Base-by-base conservation (phyloP, 441 rosid genomes). In the Euphorbia corollata region DNA sequence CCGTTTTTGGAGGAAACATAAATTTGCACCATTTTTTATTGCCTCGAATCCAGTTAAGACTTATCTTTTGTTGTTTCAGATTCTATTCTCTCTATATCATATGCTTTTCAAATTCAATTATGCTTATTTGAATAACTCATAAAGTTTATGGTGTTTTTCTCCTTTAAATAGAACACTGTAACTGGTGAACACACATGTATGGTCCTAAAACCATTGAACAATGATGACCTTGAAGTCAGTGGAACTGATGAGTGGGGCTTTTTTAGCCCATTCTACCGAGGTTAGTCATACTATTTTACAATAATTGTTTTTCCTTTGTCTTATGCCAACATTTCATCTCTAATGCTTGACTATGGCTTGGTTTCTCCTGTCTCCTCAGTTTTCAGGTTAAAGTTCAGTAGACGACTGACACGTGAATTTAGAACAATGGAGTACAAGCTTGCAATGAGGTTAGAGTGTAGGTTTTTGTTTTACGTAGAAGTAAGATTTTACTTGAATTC, bases 141-240 rank as follows among this genome's bases (percentile, higher is more conserved):
- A 70, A 60, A 64, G 72, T 74, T 27, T 58, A 69, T 62, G 51
- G 39, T 77, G 51, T 39, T 18, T 51, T 30, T 11, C 61, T 61
- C 48, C 63, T 74, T 58, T 68, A 63, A 58, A 70, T 82, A 95
- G 99, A 95, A 85, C 85, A 71, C 84, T 60, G 88, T 88, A 66
- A 95, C 98, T 41, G 99, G 99, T 61, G 98, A 95, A 71, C 93
- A 92, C 77, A 78, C 97, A 30, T 90, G 96, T 67, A 92, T 95
- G 99, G 82, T 89, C 63, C 73, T 95, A 77, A 92, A 85, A 75
- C 96, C 97, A 53, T 75, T 95, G 53, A 83, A 84, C 82, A 89
- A 70, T 56, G 85, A 86, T 23, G 97, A 87, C 41, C 75, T 87
- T 8, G 92, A 91, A 74, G 81, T 74, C 67, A 70, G 61, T 62